These are phyloP conservation scores for Guadua angustifolia DNA, from an alignment of 176 grass and related monocot genomes.

Conservation along the genomic window DNA sequence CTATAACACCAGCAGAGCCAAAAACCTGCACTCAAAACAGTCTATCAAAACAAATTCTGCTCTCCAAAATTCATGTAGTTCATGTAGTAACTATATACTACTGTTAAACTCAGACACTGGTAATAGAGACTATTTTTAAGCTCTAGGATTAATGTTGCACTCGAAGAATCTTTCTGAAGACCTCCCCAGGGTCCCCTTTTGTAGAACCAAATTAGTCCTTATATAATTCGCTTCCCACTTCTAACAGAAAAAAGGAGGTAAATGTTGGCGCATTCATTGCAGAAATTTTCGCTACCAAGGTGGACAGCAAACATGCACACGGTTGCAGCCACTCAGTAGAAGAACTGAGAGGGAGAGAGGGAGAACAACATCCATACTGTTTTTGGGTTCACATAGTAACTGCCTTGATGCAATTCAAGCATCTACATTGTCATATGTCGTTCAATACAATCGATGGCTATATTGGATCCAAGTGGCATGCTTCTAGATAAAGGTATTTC, in stretches of 20 bases:
- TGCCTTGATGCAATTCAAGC: background rate
- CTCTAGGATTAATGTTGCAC: background rate
- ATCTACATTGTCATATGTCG: background rate
- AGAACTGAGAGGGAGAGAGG: background rate
- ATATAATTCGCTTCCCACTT: background rate
- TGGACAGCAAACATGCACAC: background rate
- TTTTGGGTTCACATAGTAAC: background rate
- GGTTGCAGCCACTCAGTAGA: constrained; percentile 19
- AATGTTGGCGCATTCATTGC: background rate
- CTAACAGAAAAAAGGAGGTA: background rate
- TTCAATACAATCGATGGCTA: background rate
- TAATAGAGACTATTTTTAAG: constrained; percentile 13
- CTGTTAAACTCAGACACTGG: background rate
- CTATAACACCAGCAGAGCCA: constrained; percentile 95
- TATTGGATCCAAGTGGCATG: constrained; percentile 1
- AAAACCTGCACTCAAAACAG: constrained; percentile 63
- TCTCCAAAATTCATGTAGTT: background rate
- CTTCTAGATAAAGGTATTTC: background rate
- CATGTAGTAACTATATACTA: background rate
- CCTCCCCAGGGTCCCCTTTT: background rate
- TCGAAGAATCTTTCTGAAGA: background rate
- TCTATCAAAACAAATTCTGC: constrained; percentile 27
- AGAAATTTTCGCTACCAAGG: background rate
- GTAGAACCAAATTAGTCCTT: constrained; percentile 8
- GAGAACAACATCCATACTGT: background rate